Conservation (phyloP, 1,284 basidiomycete species). For the Sutorius eximius region DNA sequence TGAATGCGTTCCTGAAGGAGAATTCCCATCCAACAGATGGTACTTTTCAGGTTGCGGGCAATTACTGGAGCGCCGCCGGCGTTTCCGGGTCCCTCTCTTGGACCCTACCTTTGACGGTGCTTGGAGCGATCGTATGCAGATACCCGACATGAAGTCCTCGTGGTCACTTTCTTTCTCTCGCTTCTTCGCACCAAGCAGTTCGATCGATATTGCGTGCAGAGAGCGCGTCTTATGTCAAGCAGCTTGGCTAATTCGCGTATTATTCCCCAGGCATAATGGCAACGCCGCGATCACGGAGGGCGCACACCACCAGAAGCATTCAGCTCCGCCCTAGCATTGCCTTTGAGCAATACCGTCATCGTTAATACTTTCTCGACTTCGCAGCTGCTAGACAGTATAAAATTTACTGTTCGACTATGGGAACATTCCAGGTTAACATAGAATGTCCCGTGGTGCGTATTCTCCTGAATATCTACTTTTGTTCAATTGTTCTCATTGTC, state of each 20-base stretch:
- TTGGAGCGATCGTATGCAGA: constrained; percentile 39
- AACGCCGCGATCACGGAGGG: constrained; percentile 34
- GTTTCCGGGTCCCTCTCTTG: constrained; percentile 26
- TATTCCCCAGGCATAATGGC: constrained; percentile 25
- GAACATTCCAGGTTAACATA: constrained; percentile 11
- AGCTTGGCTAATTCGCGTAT: constrained; percentile 31
- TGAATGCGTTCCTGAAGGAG: constrained; percentile 1
- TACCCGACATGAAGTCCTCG: constrained; percentile 40
- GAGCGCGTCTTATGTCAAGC: constrained; percentile 36
- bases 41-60: constrained; percentile 13
- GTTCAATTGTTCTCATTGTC: constrained; percentile 17
- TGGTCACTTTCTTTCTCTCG: constrained; percentile 33
- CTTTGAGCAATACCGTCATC: constrained; percentile 27
- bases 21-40: not conserved
- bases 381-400: constrained; percentile 30
- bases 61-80: constrained; percentile 22
- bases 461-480: not conserved
- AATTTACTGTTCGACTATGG: constrained; percentile 20
- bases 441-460: constrained; percentile 28
- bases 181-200: constrained; percentile 36
- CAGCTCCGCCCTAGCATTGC: constrained; percentile 34
- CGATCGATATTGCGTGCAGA: constrained; percentile 37
- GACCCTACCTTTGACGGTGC: constrained; percentile 25
- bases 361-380: constrained; percentile 25
- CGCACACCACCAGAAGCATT: constrained; percentile 20